Evolutionary conservation across 2,329 filamentous ascomycete species (phyloP), one percentile per base, ranked within the genome.

Genomic region (Dactylellina leptospora): DNA sequence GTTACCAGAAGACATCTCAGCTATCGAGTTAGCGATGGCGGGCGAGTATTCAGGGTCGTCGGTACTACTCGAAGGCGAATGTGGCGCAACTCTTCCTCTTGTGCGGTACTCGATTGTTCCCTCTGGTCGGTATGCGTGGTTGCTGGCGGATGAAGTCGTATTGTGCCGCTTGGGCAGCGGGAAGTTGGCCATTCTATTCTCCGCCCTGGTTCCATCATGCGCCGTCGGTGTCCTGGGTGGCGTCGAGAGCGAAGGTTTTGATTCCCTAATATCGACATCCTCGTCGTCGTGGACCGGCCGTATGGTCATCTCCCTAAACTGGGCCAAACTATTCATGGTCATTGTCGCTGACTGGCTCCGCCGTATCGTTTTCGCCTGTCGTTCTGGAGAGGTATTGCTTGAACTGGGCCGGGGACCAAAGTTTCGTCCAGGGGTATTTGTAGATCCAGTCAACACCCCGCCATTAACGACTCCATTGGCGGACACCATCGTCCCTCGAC

Each of bases 271-370:
- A 2, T 61, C 28, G 18, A 54, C 58, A 10, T 66, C 54, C 25
- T 68, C 62, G 13, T 66, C 61, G 27, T 36, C 51, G 11, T 40
- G 54, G 4, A 73, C 69, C 20, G 38, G 33, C 11, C 69, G 47
- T 36, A 73, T 68, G n/a, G 69, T 61, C 61, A 62, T 56, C 44
- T 68, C 69, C 44, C 51, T 50, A 33, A 73, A 73, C 47, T 68
- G 54, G 4, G 61, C 47, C 25, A 73, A n/a, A 45, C 42, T 68
- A 16, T 56, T 56, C 30, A 56, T 50, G 18, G 59, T 45, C 68
- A 64, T 60, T 18, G 68, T 61, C 25, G 69, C 54, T 20, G 69
- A 66, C 48, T 73, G 61, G n/a, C 55, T 66, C 40, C 69, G 45
- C 47, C 61, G 47, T 22, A 73, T 30, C 4, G 54, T 68, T 42